phyloP scores from a whole-genome alignment of 768 basidiomycete species.

The Sporobolomyces pararoseus region DNA sequence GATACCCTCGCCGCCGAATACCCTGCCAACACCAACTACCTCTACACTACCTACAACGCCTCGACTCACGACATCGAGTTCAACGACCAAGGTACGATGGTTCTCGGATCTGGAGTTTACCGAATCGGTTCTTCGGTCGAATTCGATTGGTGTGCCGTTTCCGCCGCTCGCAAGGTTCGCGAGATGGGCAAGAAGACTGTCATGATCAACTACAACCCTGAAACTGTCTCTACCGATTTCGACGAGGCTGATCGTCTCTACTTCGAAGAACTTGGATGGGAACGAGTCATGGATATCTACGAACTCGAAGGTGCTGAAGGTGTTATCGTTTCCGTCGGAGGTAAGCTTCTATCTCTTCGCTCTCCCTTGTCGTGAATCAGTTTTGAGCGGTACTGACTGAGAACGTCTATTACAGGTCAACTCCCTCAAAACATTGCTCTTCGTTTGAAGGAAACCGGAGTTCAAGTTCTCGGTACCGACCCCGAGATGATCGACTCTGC shows the following conservation, averaged over 20 bases:
- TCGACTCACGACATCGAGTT: constrained; percentile 86
- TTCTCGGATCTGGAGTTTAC: constrained; percentile 95
- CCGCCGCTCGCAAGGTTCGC: constrained; percentile 90
- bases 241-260: constrained; percentile 97
- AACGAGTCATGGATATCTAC: constrained; percentile 95
- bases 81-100: constrained; percentile 89
- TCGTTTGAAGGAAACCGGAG: constrained; percentile 90
- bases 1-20: constrained; percentile 99
- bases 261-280: constrained; percentile 96
- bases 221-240: constrained; percentile 98
- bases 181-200: constrained; percentile 91
- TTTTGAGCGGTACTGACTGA: too few species aligned
- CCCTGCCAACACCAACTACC: constrained; percentile 97
- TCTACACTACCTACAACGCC: constrained; percentile 98
- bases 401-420: constrained; percentile 58
- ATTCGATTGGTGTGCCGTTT: constrained; percentile 99
- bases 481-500: constrained; percentile 99
- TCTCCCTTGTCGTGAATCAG: not conserved
- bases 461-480: constrained; percentile 96
- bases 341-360: not conserved
- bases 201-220: constrained; percentile 99
- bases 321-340: constrained; percentile 92
- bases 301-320: constrained; percentile 83
- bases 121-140: constrained; percentile 98
- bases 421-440: constrained; percentile 98